These are phyloP conservation scores for Linnemannia schmuckeri DNA, from an alignment of 192 early-diverging fungal species.

Conservation along the genomic window DNA sequence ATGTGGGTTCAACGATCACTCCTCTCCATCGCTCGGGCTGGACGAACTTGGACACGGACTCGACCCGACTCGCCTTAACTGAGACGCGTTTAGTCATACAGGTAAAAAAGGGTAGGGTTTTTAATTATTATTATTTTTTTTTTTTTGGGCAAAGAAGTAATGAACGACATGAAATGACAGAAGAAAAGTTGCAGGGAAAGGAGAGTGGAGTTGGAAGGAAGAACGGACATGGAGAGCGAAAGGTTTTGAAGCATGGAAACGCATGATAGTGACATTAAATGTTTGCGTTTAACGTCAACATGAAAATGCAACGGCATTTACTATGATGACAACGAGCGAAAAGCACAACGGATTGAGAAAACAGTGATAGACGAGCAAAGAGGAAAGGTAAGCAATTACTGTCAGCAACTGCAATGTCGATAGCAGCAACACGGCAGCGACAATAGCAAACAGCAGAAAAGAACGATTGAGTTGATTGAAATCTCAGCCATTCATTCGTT, in stretches of 20 bases:
- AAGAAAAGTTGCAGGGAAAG: not conserved
- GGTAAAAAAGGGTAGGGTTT: not conserved
- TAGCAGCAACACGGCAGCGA: not conserved
- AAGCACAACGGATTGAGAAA: not conserved
- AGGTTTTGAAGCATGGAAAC: constrained; percentile 5
- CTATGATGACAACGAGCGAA: no score
- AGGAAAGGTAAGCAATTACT: not conserved
- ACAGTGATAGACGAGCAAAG: not conserved
- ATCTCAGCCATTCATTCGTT: not conserved
- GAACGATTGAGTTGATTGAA: constrained; percentile 4
- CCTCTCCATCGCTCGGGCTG: not conserved
- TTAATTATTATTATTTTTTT: not conserved
- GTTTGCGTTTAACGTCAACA: no score
- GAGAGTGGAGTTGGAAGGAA: not conserved
- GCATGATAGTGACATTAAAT: not conserved
- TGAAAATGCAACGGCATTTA: no score
- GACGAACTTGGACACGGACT: not conserved
- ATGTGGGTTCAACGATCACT: not conserved
- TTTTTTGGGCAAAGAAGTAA: not conserved
- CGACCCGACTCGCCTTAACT: not conserved
- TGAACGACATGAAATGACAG: not conserved
- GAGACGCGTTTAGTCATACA: not conserved
- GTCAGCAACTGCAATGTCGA: not conserved
- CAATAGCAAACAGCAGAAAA: not conserved
- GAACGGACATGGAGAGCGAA: not conserved